Evolutionary conservation across 1,284 basidiomycete genomes (phyloP), one percentile per base, ranked within the genome.

Genomic region (Cryptococcus sp.): DNA sequence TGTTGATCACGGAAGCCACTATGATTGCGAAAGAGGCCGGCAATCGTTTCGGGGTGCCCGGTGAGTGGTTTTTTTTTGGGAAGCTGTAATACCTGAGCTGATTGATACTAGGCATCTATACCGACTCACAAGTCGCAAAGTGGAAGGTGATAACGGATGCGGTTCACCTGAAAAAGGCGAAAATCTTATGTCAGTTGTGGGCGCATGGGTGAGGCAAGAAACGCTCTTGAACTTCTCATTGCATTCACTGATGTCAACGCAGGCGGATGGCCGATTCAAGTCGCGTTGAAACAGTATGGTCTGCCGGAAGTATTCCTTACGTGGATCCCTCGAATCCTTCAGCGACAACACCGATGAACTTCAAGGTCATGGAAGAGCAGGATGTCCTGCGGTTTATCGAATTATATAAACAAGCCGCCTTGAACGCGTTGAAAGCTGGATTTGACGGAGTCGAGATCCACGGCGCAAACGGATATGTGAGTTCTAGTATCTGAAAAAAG

Each of bases 371-470:
- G 55, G 65, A 68, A 6, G 59, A 63, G 25, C 69, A 69, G 40
- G 78, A 79, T 54, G 77, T 78, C 47, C 64, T 73, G 42, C 62
- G 68, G 8, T 81, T 83, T 54, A 74, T 85, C 41, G 77, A 72
- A 0, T 72, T 81, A 51, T 87, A 82, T 71, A 80, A 75, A 42
- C 67, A 78, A 2, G 79, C 84, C 0, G 85, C 85, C 0, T 54
- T 75, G 13, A 83, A 83, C 57, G 84, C 85, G 3, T 81, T 84
- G 49, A 79, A 81, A 66, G 85, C 86, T 23, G 86, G 86, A 0
- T 87, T 87, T 64, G 86, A 88, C 65, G 86, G 86, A 38, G 82
- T 87, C 35, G 86, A 88, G 77, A 68, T 81, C 45, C 81, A 81
- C 60, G 69, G 68, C 27, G 80, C 77, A 8, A 88, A 91, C 69